phyloP scores from a whole-genome alignment of 805 yeast species.

The Saccharomycopsis sp. region DNA sequence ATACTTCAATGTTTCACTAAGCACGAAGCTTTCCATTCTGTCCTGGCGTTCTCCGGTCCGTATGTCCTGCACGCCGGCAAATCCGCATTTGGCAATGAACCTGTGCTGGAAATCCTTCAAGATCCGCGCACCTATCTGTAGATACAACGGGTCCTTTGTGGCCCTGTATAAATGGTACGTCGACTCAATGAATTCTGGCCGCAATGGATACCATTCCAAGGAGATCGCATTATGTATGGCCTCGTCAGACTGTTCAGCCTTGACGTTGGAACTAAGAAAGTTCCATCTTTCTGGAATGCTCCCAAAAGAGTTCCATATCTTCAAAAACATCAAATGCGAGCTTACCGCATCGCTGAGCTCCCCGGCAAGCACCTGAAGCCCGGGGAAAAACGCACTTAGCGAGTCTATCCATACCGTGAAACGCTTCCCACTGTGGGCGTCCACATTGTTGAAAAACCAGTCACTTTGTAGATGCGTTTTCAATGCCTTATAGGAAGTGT shows the following conservation, averaged over 20 bases:
- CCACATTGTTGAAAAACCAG: conserved; percentile 52
- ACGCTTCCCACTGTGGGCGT: conserved; percentile 43
- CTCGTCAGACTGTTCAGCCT: conserved; percentile 7
- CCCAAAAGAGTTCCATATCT: conserved; percentile 74
- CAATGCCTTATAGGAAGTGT: conserved; percentile 51
- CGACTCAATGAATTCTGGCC: conserved; percentile 90
- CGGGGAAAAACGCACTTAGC: conserved; percentile 83
- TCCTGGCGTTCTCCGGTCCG: conserved; percentile 57
- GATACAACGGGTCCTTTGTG: conserved; percentile 76
- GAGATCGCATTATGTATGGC: conserved; percentile 29
- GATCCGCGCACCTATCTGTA: conserved; percentile 65
- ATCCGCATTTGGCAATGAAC: conserved; percentile 67
- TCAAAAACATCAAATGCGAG: conserved; percentile 56
- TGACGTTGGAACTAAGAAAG: conserved; percentile 22
- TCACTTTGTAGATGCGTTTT: conserved; percentile 40
- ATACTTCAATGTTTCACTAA: conserved; percentile 84
- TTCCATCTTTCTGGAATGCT: conserved; percentile 90
- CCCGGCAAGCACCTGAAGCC: conserved; percentile 74
- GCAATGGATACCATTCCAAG: conserved; percentile 84
- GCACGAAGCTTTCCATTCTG: conserved; percentile 86
- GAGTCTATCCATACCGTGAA: conserved; percentile 75
- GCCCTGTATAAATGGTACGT: conserved; percentile 79
- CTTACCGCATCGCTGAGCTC: conserved; percentile 57
- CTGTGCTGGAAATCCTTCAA: conserved; percentile 46
- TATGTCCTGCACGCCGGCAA: conserved; percentile 68